Evolutionary conservation across 164 flowering plant genomes (phyloP).

Genomic region (Liquidambar formosana): DNA sequence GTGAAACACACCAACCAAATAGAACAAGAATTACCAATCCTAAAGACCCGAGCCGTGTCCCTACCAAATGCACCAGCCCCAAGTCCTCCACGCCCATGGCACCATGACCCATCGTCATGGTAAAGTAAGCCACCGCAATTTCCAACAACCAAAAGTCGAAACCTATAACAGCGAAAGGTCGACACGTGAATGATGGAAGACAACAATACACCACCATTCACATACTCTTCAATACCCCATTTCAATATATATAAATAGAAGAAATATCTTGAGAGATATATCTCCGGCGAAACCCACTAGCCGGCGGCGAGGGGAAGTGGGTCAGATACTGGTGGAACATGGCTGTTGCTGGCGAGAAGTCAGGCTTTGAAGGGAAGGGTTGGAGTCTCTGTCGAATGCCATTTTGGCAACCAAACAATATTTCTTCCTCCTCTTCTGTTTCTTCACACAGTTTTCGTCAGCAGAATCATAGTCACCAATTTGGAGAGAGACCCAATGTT

Average conservation of each 20-base stretch:
- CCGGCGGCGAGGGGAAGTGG: background rate
- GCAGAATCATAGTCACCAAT: conserved; percentile 16
- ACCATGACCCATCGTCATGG: background rate
- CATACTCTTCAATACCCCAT: background rate
- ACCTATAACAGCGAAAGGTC: background rate
- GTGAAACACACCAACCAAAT: background rate
- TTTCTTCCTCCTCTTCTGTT: conserved; percentile 13
- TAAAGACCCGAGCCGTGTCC: background rate
- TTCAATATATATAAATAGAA: background rate
- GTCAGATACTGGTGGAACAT: conserved; percentile 10
- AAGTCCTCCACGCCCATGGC: background rate
- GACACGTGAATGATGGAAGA: background rate
- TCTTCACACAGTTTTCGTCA: conserved; percentile 9
- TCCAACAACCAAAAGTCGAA: conserved; percentile 2
- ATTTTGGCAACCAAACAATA: conserved; percentile 29
- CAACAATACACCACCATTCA: background rate
- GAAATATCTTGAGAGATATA: background rate
- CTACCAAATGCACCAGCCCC: background rate
- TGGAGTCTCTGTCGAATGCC: conserved; percentile 36
- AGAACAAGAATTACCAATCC: background rate
- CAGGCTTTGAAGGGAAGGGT: conserved; percentile 22
- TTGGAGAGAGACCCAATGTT: conserved; percentile 11
- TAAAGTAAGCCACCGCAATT: conserved; percentile 6
- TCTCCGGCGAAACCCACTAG: background rate
- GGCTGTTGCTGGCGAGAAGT: conserved; percentile 24